These are phyloP conservation scores for Tetracentron sinense DNA, from an alignment of 164 flowering plant species.

Conservation along the genomic window DNA sequence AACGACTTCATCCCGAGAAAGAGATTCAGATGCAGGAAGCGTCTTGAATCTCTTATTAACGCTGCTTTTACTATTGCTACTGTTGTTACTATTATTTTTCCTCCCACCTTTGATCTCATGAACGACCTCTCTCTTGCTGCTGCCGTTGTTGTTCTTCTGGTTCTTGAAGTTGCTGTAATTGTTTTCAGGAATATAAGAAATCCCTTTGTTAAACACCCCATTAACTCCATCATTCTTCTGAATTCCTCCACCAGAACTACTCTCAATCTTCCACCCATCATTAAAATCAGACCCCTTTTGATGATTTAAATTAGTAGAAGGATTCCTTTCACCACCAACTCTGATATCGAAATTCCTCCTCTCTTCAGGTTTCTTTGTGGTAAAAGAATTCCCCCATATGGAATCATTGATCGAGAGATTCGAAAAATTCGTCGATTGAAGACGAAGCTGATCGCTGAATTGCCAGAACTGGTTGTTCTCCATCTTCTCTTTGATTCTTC, in stretches of 20 bases:
- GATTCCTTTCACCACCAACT: slow-evolving; percentile 41
- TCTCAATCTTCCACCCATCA: slow-evolving; percentile 46
- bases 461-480: slow-evolving; percentile 75
- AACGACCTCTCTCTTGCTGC: slow-evolving; percentile 26
- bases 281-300: slow-evolving; percentile 29
- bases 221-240: slow-evolving; percentile 31
- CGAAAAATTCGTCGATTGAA: slow-evolving; percentile 46
- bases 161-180: slow-evolving; percentile 9
- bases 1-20: slow-evolving; percentile 75
- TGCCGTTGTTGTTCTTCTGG: slow-evolving; percentile 10
- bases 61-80: slow-evolving; percentile 24
- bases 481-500: slow-evolving; percentile 38
- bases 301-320: neutral
- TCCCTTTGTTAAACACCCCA: slow-evolving; percentile 71
- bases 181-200: slow-evolving; percentile 25
- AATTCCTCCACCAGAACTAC: slow-evolving; percentile 9
- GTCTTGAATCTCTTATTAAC: slow-evolving; percentile 91
- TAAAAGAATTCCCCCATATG: slow-evolving; percentile 57
- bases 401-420: slow-evolving; percentile 71
- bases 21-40: slow-evolving; percentile 77
- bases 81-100: slow-evolving; percentile 32
- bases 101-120: slow-evolving; percentile 40
- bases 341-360: slow-evolving; percentile 63
- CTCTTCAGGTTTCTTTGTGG: slow-evolving; percentile 42
- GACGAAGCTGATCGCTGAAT: slow-evolving; percentile 83